A percentile compares a stretch with the other conserved stretches of the same genome.
These are phyloP conservation scores for Kazachstania kunashirensis DNA, from an alignment of 805 yeast species.

Conservation along the genomic window DNA sequence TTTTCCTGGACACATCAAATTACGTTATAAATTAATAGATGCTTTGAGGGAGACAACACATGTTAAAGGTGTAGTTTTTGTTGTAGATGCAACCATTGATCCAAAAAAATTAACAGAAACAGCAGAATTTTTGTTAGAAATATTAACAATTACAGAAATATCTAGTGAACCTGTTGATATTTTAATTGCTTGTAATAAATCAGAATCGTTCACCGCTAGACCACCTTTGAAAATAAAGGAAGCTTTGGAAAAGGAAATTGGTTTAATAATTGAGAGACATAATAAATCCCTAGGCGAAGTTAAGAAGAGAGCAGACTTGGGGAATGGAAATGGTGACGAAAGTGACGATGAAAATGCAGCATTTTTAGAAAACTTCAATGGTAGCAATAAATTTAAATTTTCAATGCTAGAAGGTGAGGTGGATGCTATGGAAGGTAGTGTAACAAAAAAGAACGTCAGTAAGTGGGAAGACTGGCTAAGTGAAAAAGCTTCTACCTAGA, in stretches of 20 bases:
- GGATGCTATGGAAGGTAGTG: slow-evolving; percentile 66
- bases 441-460: slow-evolving; percentile 42
- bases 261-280: slow-evolving; percentile 38
- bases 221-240: slow-evolving; percentile 53
- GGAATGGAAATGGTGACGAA: slow-evolving; percentile 16
- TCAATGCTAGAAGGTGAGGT: slow-evolving; percentile 63
- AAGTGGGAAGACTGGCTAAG: slow-evolving; percentile 74
- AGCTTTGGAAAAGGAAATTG: slow-evolving; percentile 55
- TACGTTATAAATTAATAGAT: slow-evolving; percentile 45
- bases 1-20: slow-evolving; percentile 81
- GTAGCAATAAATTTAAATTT: slow-evolving; percentile 44
- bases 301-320: slow-evolving; percentile 22
- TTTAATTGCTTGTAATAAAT: slow-evolving; percentile 73
- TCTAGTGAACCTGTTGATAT: slow-evolving; percentile 60
- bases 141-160: slow-evolving; percentile 53
- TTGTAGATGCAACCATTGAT: slow-evolving; percentile 66
- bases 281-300: slow-evolving; percentile 39
- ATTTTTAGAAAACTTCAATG: slow-evolving; percentile 29
- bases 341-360: slow-evolving; percentile 18
- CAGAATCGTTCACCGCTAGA: slow-evolving; percentile 74
- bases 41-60: slow-evolving; percentile 34
- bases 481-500: slow-evolving; percentile 28
- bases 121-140: slow-evolving; percentile 48
- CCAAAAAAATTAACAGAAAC: slow-evolving; percentile 40
- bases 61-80: slow-evolving; percentile 59